These are phyloP conservation scores for Trichoderma sp. DNA, from an alignment of 2,329 filamentous ascomycete genomes.

Conservation along the genomic window DNA sequence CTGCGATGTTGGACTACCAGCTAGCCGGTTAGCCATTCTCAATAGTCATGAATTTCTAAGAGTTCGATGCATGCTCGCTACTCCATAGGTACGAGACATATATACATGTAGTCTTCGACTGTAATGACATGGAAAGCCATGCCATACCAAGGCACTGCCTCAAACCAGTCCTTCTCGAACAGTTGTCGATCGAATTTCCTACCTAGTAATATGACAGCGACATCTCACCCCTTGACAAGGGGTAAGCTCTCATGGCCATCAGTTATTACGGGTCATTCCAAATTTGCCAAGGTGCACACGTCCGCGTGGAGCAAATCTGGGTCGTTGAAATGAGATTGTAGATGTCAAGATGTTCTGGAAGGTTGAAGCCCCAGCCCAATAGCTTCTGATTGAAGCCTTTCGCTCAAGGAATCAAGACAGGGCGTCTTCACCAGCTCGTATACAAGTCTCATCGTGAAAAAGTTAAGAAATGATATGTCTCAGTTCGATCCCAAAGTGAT, in stretches of 20 bases:
- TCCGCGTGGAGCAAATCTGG: constrained; percentile 21
- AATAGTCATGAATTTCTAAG: background rate
- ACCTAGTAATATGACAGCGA: background rate
- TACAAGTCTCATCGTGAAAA: background rate
- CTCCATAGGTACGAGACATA: constrained; percentile 1
- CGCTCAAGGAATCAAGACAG: too few relatives aligned
- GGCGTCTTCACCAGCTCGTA: background rate
- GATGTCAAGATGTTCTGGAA: constrained; percentile 26
- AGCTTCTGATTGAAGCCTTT: background rate
- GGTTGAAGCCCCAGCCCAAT: background rate
- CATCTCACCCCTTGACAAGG: constrained; percentile 7
- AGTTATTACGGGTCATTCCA: constrained; percentile 10
- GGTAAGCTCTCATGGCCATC: background rate
- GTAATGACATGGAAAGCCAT: background rate
- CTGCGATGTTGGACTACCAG: background rate
- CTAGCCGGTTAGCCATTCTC: background rate
- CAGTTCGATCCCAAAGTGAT: background rate
- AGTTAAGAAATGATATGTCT: background rate
- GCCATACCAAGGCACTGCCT: background rate
- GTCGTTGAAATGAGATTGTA: constrained; percentile 19
- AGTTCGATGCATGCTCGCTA: background rate
- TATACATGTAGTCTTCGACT: background rate
- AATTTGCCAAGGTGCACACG: constrained; percentile 2
- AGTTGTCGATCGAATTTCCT: constrained; percentile 15
- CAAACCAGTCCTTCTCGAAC: background rate